Evolutionary conservation across 1,284 basidiomycete genomes (phyloP).

Genomic region (Papiliotrema terrestris): DNA sequence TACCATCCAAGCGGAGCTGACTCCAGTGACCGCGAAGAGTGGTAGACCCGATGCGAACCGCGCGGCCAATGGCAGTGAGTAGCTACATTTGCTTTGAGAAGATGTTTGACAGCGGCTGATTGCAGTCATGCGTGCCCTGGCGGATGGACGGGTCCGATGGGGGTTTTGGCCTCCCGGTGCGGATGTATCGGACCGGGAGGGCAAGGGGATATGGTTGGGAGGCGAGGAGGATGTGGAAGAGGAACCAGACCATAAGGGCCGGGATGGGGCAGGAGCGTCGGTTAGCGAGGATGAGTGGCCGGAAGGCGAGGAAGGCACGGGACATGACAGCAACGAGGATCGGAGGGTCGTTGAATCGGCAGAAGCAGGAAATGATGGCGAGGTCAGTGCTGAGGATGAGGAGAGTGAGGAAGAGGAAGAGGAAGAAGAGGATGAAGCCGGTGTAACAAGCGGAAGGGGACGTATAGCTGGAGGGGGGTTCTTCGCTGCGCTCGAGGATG

Average conservation of each 20-base stretch:
- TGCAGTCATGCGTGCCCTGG: slow-evolving; percentile 69
- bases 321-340: no score
- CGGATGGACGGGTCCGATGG: slow-evolving; percentile 76
- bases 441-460: no score
- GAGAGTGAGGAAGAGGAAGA: slow-evolving; percentile 18
- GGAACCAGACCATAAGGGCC: no score
- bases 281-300: no score
- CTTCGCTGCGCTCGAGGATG: slow-evolving; percentile 40
- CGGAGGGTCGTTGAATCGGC: slow-evolving; percentile 7
- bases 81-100: slow-evolving; percentile 33
- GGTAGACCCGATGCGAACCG: slow-evolving; percentile 81
- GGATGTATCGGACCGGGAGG: slow-evolving; percentile 36
- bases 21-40: slow-evolving; percentile 72
- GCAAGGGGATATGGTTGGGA: slow-evolving; percentile 60
- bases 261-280: slow-evolving; percentile 19
- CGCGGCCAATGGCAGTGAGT: slow-evolving; percentile 81
- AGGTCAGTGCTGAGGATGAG: slow-evolving; percentile 22
- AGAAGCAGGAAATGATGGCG: slow-evolving; percentile 6
- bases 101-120: slow-evolving; percentile 13
- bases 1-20: slow-evolving; percentile 6
- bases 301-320: no score
- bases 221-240: slow-evolving; percentile 30
- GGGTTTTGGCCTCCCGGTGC: slow-evolving; percentile 69
- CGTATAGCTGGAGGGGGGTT: slow-evolving; percentile 37
- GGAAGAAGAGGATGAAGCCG: slow-evolving; percentile 14